Base-by-base conservation (phyloP, 768 basidiomycete species). In the Leccinum olivaceopallidum region DNA sequence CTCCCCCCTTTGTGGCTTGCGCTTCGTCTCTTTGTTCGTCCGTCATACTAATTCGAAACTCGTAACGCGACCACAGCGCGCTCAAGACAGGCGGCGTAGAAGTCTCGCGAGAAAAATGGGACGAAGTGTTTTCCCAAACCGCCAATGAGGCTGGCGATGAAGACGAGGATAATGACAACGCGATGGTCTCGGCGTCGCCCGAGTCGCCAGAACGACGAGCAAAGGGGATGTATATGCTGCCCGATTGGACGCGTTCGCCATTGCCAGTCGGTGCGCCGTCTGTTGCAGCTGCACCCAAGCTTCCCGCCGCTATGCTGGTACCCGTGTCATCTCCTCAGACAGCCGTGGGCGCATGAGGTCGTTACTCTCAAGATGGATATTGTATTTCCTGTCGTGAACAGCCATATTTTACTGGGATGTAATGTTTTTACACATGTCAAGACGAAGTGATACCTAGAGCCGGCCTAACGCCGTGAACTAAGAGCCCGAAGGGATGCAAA, bases 61-160 rank as follows among this genome's bases (percentile, higher is more conserved):
- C 42, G n/a, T 4, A 4, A 51, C 6, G 7, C 39, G 4, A 6
- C 58, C 58, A 20, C 60, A 94, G 94, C 10, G 82, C 92, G 8
- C 78, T 97, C 53, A 96, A 97, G 74, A 93, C 89, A 0, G 91
- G 92, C 4, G 94, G 92, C 0, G 82, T 80, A 3, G 95, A 96
- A 69, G 82, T 97, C 8, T 70, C 86, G 53, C 80, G 94, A 44
- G 95, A 96, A 70, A 85, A 84, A 60, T 97, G 92, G 90, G 94
- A 97, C 65, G 89, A 91, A 69, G 82, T 80, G 22, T 84, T 83
- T 34, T 47, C 61, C 39, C 70, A 74, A 12, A 76, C 76, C 20
- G 80, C 78, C 13, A 13, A 44, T 12, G n/a, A 20, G 42, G 10
- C n/a, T 44, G n/a, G 42, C 42, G 42, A 20, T 44, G 42, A 44